Percentiles rank a stretch among this genome's conserved stretches.
phyloP scores from a whole-genome alignment of 2,329 filamentous ascomycete species.

The Hypocreales sp. region DNA sequence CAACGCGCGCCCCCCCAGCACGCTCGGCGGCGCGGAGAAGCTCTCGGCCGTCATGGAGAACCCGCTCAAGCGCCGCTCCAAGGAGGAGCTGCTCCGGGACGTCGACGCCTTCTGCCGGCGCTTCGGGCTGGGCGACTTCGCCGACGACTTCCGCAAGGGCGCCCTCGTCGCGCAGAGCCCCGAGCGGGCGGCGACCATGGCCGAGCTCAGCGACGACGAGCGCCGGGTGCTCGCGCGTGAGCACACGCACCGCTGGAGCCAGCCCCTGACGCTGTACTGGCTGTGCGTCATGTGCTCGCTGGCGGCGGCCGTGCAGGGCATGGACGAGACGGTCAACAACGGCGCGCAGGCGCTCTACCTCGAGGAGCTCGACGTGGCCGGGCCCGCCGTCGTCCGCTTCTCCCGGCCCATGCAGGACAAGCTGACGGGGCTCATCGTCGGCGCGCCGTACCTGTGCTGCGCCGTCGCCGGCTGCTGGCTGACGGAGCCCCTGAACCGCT shows the following conservation, averaged over 20 bases:
- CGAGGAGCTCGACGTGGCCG: background rate
- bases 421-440: slow-evolving; percentile 21
- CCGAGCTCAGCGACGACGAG: slow-evolving; percentile 12
- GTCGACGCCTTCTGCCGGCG: slow-evolving; percentile 20
- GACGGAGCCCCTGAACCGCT: slow-evolving; percentile 6
- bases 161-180: slow-evolving; percentile 31
- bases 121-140: slow-evolving; percentile 16
- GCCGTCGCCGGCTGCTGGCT: slow-evolving; percentile 18
- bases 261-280: slow-evolving; percentile 18
- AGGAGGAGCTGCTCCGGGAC: slow-evolving; percentile 15
- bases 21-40: too few species aligned
- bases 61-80: slow-evolving; percentile 13
- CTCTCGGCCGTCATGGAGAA: too few species aligned
- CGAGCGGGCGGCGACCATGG: slow-evolving; percentile 13
- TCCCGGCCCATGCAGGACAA: slow-evolving; percentile 11
- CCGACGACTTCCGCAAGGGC: slow-evolving; percentile 32
- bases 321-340: slow-evolving; percentile 51
- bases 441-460: slow-evolving; percentile 6
- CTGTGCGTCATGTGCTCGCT: slow-evolving; percentile 18
- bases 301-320: slow-evolving; percentile 46
- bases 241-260: slow-evolving; percentile 13
- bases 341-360: slow-evolving; percentile 31
- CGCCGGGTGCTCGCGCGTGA: slow-evolving; percentile 13
- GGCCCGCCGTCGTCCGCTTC: background rate
- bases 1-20: too few species aligned